These are phyloP conservation scores for Trametes maxima DNA, from an alignment of 768 basidiomycete genomes.

Conservation along the genomic window DNA sequence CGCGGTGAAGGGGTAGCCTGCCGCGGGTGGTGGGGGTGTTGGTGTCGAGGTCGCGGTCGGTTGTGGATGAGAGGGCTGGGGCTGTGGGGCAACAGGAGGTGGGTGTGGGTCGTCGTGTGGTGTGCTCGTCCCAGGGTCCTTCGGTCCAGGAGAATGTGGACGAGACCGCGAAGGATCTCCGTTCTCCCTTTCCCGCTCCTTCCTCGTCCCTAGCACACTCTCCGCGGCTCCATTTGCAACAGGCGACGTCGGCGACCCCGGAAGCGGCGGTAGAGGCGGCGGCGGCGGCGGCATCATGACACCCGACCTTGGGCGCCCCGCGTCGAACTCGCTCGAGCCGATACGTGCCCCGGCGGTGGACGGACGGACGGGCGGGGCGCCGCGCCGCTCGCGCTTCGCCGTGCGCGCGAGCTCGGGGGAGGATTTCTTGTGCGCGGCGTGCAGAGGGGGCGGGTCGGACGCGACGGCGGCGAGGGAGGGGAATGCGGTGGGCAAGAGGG, in stretches of 20 bases:
- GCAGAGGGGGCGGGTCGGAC: constrained; percentile 18
- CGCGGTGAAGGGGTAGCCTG: background rate
- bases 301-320: constrained; percentile 14
- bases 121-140: background rate
- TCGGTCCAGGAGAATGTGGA: background rate
- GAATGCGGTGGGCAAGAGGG: constrained; percentile 3
- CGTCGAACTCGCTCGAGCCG: constrained; percentile 10
- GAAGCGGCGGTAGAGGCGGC: constrained; percentile 29
- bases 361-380: constrained; percentile 34
- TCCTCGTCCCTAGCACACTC: background rate
- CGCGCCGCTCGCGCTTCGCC: constrained; percentile 10
- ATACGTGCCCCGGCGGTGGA: constrained; percentile 42
- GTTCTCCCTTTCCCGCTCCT: background rate
- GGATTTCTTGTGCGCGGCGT: constrained; percentile 28
- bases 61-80: background rate
- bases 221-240: constrained; percentile 3
- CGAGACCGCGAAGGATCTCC: background rate
- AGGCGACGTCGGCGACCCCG: constrained; percentile 22
- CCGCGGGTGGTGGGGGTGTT: background rate
- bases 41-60: background rate
- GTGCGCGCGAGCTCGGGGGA: constrained; percentile 23
- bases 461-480: constrained; percentile 9
- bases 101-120: too few relatives aligned
- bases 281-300: constrained; percentile 21
- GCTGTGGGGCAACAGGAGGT: background rate